phyloP scores from a whole-genome alignment of 768 basidiomycete species.

The Rhizopogon sp. region DNA sequence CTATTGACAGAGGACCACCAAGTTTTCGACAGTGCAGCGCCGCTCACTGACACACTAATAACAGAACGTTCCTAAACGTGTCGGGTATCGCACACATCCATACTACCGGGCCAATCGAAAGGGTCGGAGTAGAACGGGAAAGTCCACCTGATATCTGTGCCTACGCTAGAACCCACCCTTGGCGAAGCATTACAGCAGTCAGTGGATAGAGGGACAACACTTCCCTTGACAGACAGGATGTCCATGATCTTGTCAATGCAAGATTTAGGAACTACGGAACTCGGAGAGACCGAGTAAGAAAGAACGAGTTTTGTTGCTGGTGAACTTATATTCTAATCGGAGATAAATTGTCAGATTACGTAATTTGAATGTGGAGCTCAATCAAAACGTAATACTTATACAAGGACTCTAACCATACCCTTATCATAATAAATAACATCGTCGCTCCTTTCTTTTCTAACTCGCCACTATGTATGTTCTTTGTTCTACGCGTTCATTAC shows the following conservation, averaged over 20 bases:
- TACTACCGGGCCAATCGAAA: not conserved
- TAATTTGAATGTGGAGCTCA: no score
- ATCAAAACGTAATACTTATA: no score
- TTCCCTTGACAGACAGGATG: not conserved
- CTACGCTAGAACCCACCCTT: not conserved
- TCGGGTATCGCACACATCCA: not conserved
- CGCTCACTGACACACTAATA: not conserved
- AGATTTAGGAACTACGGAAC: not conserved
- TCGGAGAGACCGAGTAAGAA: no score
- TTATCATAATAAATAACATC: no score
- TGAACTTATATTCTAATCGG: no score
- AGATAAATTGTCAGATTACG: no score
- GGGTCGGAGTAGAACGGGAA: not conserved
- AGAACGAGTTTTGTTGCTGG: no score
- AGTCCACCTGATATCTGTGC: not conserved
- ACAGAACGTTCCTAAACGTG: not conserved
- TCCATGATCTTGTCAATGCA: not conserved
- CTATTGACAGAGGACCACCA: no score
- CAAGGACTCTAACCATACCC: no score
- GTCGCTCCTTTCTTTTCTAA: not conserved
- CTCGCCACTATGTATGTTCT: constrained; percentile 16
- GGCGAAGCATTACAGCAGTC: not conserved
- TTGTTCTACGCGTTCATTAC: not conserved
- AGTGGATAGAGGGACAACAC: not conserved
- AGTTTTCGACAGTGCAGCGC: not conserved